Evolutionary conservation across 306 rosid genomes (phyloP).

Genomic region (Arachis stenosperma): DNA sequence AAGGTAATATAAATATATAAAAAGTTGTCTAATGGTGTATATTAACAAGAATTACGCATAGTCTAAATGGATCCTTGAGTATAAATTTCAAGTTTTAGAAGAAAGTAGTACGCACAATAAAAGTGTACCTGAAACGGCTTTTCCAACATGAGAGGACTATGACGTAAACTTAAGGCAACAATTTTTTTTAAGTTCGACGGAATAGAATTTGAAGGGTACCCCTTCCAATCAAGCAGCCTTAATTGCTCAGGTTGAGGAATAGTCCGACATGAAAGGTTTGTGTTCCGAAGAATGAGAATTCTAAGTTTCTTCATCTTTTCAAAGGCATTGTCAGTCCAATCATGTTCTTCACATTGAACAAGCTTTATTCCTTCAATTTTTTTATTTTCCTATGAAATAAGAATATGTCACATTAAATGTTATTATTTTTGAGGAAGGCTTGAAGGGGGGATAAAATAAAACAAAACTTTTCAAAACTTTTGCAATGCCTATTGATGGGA

Average conservation of each 20-base stretch:
- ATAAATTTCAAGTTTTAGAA: background rate
- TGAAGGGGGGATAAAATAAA: background rate
- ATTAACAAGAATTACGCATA: too few species aligned
- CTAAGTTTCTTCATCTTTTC: conserved; percentile 13
- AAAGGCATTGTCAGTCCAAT: conserved; percentile 1
- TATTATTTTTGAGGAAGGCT: background rate
- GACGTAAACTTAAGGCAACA: background rate
- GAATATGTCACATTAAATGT: background rate
- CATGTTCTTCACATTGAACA: background rate
- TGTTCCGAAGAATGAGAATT: background rate
- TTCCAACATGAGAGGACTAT: background rate
- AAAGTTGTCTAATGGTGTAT: too few species aligned
- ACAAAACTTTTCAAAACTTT: background rate
- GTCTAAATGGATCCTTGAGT: too few species aligned
- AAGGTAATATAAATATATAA: too few species aligned
- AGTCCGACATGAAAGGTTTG: background rate
- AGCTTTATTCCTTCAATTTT: conserved; percentile 2
- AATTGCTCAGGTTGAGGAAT: background rate
- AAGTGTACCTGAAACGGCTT: conserved; percentile 6
- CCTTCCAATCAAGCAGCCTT: conserved; percentile 13
- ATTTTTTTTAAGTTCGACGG: background rate
- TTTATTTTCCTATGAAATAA: background rate
- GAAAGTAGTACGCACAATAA: background rate
- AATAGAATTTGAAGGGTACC: conserved; percentile 11
- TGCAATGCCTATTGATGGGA: background rate